Evolutionary conservation across 495 filamentous ascomycete genomes (phyloP), one percentile per base, ranked within the genome.

Genomic region (Penicillium antarcticum): DNA sequence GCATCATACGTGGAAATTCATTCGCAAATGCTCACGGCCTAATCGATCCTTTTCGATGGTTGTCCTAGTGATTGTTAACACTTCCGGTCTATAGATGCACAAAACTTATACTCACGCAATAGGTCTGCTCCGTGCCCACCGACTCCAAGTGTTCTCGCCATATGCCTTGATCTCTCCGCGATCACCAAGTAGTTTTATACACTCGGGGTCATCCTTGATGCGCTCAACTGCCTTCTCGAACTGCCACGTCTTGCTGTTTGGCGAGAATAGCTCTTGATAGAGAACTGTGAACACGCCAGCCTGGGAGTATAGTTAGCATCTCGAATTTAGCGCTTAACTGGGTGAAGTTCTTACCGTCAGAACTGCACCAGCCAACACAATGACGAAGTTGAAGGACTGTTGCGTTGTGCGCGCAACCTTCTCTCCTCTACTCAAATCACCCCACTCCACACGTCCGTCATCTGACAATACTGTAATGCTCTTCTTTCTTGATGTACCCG

Each of bases 361-460:
- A 12, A 84, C 78, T 17, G 89, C 67, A 32, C 95, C 94, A 5
- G 85, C 74, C 7, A 92, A 45, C 2, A 97, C 81, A 33, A 95
- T 67, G 48, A 84, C 75, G 26, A 96, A 82, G 73, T 96, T 97
- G 68, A 94, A 85, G 11, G 87, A 84, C 58, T 97, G 94, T 65
- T 96, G 92, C 10, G 90, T 89, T 19, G 92, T 87, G 36, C 95
- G 83, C 43, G 85, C 85, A 6, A 84, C 84, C 65, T 97, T 97
- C 67, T 97, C 92, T 42, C 74, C 63, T 0, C 71, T 65, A 11
- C 82, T 88, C 29, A 98, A 78, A 23, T 92, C 77, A 0, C 73
- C 69, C 94, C 94, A 97, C 35, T 81, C 80, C 10, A 92, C 84
- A 60, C 83, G 76, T 11, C 90, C 89, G 67, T 89, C 82, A 54